Conservation (phyloP, 2,329 filamentous ascomycete species). For the Mycosphaerelloides madeirae region DNA sequence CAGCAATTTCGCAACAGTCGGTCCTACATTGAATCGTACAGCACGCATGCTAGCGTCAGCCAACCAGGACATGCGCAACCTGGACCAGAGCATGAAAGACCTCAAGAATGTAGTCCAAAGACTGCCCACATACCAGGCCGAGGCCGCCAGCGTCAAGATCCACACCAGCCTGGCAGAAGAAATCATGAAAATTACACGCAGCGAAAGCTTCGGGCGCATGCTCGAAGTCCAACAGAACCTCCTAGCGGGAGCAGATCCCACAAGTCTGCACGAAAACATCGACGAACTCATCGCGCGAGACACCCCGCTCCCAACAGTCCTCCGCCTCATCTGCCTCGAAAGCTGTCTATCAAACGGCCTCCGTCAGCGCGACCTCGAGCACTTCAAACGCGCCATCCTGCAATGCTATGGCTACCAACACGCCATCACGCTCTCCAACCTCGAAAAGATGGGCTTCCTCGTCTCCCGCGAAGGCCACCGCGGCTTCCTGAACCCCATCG, state of each 20-base stretch:
- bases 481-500: conserved; percentile 74
- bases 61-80: conserved; percentile 76
- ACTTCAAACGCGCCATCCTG: conserved; percentile 79
- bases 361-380: conserved; percentile 81
- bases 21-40: conserved; percentile 80
- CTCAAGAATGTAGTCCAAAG: conserved; percentile 94
- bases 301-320: conserved; percentile 71
- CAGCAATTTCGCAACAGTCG: conserved; percentile 92
- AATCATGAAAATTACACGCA: conserved; percentile 86
- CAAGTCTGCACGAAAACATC: conserved; percentile 81
- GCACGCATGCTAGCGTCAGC: conserved; percentile 80
- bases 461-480: conserved; percentile 67
- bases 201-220: conserved; percentile 80
- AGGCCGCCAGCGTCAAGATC: conserved; percentile 86
- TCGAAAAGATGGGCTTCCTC: conserved; percentile 87
- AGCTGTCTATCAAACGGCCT: conserved; percentile 86
- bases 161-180: conserved; percentile 92
- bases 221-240: conserved; percentile 95
- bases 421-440: conserved; percentile 76
- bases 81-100: conserved; percentile 81
- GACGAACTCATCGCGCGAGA: conserved; percentile 92
- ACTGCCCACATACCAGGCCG: conserved; percentile 83
- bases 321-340: conserved; percentile 84
- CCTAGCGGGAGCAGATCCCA: conserved; percentile 82
- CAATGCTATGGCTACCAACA: conserved; percentile 96